These are phyloP conservation scores for Candida insectorum DNA, from an alignment of 805 yeast species.

Conservation along the genomic window DNA sequence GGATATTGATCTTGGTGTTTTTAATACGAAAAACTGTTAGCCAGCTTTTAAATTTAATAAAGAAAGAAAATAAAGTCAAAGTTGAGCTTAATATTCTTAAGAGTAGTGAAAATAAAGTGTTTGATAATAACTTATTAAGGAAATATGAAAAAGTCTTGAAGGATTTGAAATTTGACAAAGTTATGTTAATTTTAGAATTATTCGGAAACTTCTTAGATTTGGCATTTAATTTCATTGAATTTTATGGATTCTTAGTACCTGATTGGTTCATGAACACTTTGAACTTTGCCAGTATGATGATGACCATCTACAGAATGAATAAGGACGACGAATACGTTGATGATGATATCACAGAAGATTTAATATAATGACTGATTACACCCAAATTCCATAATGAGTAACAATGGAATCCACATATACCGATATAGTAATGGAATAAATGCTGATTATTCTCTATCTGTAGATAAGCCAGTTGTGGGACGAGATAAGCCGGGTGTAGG, in stretches of 20 bases:
- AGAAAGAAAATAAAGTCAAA: conserved; percentile 36
- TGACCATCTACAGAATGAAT: conserved; percentile 49
- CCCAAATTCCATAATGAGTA: too few relatives aligned
- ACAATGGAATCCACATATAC: too few relatives aligned
- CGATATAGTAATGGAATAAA: too few relatives aligned
- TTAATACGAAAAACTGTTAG: conserved; percentile 40
- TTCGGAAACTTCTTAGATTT: conserved; percentile 41
- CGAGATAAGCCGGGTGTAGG: too few relatives aligned
- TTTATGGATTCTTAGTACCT: conserved; percentile 32
- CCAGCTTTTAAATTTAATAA: conserved; percentile 38
- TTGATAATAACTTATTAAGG: conserved; percentile 21
- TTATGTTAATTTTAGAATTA: conserved; percentile 39
- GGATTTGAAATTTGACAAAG: conserved; percentile 40
- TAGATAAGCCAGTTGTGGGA: too few relatives aligned
- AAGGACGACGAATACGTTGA: conserved; percentile 45
- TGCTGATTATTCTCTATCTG: too few relatives aligned
- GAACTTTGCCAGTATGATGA: conserved; percentile 41
- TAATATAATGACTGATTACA: conserved; percentile 29
- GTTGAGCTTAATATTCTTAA: conserved; percentile 30
- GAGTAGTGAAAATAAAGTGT: conserved; percentile 17
- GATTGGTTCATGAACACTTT: conserved; percentile 40
- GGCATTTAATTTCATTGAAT: conserved; percentile 37
- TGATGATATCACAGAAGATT: conserved; percentile 41
- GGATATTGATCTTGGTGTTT: conserved; percentile 40
- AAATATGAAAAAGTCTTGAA: conserved; percentile 38